Evolutionary conservation across 306 rosid genomes (phyloP).

Genomic region (Cucumis melo): DNA sequence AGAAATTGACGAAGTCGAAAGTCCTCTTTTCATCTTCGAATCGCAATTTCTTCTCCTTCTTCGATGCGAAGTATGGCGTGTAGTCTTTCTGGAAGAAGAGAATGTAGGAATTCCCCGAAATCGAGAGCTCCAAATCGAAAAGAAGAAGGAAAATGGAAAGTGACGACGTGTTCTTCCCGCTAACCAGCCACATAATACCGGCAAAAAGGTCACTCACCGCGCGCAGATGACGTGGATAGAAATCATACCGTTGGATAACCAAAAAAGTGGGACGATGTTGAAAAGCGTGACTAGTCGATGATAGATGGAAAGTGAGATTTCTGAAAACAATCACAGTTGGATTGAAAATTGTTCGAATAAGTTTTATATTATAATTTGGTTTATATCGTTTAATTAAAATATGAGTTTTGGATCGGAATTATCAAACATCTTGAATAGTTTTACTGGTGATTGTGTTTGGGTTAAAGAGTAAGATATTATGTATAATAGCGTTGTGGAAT

Average conservation of each 20-base stretch:
- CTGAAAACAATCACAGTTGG: no score
- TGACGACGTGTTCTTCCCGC: neutral
- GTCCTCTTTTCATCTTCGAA: conserved; percentile 6
- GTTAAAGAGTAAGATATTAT: no score
- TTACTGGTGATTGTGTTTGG: no score
- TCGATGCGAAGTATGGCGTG: neutral
- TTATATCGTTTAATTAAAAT: no score
- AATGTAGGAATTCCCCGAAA: neutral
- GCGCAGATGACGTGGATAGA: conserved; percentile 3
- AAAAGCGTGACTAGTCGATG: no score
- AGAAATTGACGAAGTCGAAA: neutral
- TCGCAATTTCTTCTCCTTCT: neutral
- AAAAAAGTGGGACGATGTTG: no score
- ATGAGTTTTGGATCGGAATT: no score
- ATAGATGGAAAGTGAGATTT: no score
- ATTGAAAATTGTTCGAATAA: no score
- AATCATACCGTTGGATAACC: neutral
- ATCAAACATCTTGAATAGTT: no score
- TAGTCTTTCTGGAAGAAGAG: neutral
- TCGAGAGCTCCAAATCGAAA: neutral
- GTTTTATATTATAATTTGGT: no score
- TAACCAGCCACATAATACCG: neutral
- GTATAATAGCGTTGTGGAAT: no score
- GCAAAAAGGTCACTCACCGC: neutral
- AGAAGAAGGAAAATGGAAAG: neutral